A percentile compares a stretch with the other conserved stretches of the same genome.
These are phyloP conservation scores for Aspergillus alliaceus DNA, from an alignment of 2,329 filamentous ascomycete species.

Conservation along the genomic window DNA sequence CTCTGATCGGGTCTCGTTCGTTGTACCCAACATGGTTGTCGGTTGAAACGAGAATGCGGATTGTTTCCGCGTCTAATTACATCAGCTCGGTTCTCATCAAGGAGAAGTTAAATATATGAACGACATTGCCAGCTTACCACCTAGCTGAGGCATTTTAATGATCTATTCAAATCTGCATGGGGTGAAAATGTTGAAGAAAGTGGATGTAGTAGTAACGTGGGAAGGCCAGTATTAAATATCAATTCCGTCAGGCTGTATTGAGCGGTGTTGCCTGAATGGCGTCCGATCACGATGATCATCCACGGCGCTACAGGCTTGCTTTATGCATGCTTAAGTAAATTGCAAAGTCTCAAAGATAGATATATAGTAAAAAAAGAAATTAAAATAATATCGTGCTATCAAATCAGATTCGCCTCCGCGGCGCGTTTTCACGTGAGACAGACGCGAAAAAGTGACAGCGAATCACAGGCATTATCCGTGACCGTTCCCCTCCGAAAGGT, in stretches of 20 bases:
- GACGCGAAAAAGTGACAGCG: constrained; percentile 7
- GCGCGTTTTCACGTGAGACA: constrained; percentile 25
- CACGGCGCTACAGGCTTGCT: neutral
- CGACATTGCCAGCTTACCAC: constrained; percentile 23
- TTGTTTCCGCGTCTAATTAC: constrained; percentile 68
- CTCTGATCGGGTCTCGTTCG: constrained; percentile 89
- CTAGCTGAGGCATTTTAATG: constrained; percentile 25
- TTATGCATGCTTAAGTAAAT: neutral
- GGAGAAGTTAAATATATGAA: neutral
- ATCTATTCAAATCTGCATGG: neutral
- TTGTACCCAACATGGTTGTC: constrained; percentile 98
- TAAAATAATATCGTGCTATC: neutral
- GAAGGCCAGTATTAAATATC: neutral
- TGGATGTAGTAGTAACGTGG: neutral
- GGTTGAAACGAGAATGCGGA: constrained; percentile 89
- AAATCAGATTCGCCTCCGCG: constrained; percentile 7
- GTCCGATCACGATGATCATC: neutral
- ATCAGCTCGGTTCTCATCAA: neutral
- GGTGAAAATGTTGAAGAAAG: neutral
- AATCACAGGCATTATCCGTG: constrained; percentile 3
- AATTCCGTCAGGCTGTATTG: neutral
- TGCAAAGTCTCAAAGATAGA: too few relatives aligned
- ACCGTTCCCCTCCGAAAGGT: neutral
- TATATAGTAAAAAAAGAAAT: neutral
- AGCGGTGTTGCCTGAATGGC: constrained; percentile 4